Base-by-base conservation (phyloP, 1,284 basidiomycete species). In the Ceratobasidium sp. region DNA sequence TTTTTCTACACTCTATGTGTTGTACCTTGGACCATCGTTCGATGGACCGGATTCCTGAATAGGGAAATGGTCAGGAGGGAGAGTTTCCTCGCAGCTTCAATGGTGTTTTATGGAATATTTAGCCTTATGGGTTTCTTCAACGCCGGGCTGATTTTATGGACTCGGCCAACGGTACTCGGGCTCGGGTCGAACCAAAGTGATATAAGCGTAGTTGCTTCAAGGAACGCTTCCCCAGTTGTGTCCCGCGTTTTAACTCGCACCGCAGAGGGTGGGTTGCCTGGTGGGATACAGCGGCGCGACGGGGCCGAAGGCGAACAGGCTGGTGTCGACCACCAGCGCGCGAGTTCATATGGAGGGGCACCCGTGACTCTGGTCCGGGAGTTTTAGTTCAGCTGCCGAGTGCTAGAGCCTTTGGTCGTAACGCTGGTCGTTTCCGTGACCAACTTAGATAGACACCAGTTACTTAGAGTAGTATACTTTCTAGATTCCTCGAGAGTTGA, bases 41-140 rank as follows among this genome's bases (percentile, higher is more conserved):
- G 64, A 17, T 66, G 64, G 64, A 42, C 40, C 3, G 64, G 40
- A 4, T 66, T 66, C 46, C 20, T 20, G 20, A 15, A 66, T 28
- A 33, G 38, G 38, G 42, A 66, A 6, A 5, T 66, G 9, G 23
- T 44, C 7, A 13, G 44, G 12, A 15, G 42, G 38, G 10, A 33
- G 5, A 5, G 46, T 44, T 13, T 66, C 5, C 13, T 66, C 12
- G 38, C 64, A 4, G 38, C 64, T 44, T 44, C 64, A 4, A 66
- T 66, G 64, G 64, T 66, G 20, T 66, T 66, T 42, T 23, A 20
- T n/a, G 42, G 38, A 20, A 66, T 66, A 44, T 66, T 66, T n/a
- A 66, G 46, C 64, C 44, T 66, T 17, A 44, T 66, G 64, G 64
- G 64, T 20, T 48, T 66, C 4, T 44, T 66, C 44, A 66, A 66